These are phyloP conservation scores for Marsdenia floribunda DNA, from an alignment of 257 asterid species.

Conservation along the genomic window DNA sequence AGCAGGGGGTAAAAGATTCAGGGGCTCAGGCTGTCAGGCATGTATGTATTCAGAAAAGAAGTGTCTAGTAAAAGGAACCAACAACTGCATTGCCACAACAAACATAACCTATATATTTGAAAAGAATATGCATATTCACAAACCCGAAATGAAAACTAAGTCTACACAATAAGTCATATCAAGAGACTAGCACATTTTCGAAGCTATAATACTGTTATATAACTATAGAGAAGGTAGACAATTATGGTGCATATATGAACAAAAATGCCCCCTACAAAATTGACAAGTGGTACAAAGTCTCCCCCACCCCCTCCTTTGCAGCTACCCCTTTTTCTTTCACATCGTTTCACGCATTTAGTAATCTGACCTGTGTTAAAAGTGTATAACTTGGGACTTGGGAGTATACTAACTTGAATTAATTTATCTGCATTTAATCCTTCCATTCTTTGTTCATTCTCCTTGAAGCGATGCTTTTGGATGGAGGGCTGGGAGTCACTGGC, in stretches of 20 bases:
- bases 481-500: slow-evolving; percentile 60
- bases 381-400: neutral
- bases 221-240: neutral
- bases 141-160: neutral
- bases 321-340: neutral
- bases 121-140: too few species aligned
- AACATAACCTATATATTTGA: neutral
- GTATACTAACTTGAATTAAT: neutral
- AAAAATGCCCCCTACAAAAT: neutral
- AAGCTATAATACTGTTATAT: neutral
- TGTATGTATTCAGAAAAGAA: too few species aligned
- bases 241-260: neutral
- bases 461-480: slow-evolving; percentile 49
- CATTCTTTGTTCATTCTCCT: slow-evolving; percentile 60
- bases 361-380: neutral
- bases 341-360: neutral
- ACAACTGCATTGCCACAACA: neutral
- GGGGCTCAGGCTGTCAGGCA: too few species aligned
- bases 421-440: slow-evolving; percentile 48
- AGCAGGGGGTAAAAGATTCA: neutral
- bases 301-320: neutral
- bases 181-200: neutral
- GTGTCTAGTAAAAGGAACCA: neutral
- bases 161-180: neutral
- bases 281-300: neutral